Evolutionary conservation across 352 stramenopile species (phyloP).

Genomic region (Globisporangium nagaii): DNA sequence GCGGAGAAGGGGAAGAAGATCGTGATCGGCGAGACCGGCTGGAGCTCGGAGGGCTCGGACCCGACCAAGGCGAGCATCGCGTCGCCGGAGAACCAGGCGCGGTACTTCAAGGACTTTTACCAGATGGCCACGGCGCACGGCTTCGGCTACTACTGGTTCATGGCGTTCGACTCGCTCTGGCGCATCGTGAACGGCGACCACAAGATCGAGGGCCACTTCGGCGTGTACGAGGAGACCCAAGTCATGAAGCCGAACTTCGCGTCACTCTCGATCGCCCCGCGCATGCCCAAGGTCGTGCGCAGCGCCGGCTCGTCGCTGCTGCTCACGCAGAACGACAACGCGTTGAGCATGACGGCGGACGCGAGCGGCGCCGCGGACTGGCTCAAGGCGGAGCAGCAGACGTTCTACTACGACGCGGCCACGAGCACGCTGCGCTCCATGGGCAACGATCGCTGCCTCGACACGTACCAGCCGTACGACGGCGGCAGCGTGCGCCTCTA

Average conservation of each 20-base stretch:
- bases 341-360: slow-evolving; percentile 32
- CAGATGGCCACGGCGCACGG: slow-evolving; percentile 35
- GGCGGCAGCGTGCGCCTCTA: slow-evolving; percentile 52
- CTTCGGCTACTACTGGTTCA: slow-evolving; percentile 74
- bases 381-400: slow-evolving; percentile 46
- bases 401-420: slow-evolving; percentile 56
- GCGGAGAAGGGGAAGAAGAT: slow-evolving; percentile 47
- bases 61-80: slow-evolving; percentile 21
- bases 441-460: slow-evolving; percentile 59
- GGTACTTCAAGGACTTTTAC: slow-evolving; percentile 73
- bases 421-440: slow-evolving; percentile 57
- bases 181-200: slow-evolving; percentile 35
- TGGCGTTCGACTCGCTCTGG: slow-evolving; percentile 63
- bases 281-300: slow-evolving; percentile 13
- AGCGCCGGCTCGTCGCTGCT: slow-evolving; percentile 14
- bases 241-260: slow-evolving; percentile 59
- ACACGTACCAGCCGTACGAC: slow-evolving; percentile 45
- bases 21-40: slow-evolving; percentile 68
- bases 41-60: slow-evolving; percentile 41
- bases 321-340: slow-evolving; percentile 21
- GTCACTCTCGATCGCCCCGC: slow-evolving; percentile 27
- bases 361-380: slow-evolving; percentile 36
- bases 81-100: slow-evolving; percentile 43
- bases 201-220: slow-evolving; percentile 62
- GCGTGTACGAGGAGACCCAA: slow-evolving; percentile 43